A percentile compares a stretch with the other conserved stretches of the same genome.
Evolutionary conservation across 805 yeast genomes (phyloP).

Genomic region (Candida ulmi): DNA sequence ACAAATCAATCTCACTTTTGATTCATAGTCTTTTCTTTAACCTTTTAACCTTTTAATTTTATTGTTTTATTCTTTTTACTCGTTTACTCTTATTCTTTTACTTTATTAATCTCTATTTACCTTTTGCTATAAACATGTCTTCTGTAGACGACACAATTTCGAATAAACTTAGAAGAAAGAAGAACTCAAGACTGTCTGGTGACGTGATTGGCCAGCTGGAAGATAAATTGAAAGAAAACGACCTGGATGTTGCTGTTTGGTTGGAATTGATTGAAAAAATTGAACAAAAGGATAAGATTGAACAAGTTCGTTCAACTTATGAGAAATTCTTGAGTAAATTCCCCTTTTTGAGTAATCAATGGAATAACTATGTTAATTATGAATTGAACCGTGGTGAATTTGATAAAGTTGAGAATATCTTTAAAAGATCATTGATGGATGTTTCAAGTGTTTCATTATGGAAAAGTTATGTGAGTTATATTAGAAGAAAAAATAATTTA

Average conservation of each 20-base stretch:
- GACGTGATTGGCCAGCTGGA: slow-evolving; percentile 58
- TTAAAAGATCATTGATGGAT: slow-evolving; percentile 56
- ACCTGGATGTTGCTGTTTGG: slow-evolving; percentile 54
- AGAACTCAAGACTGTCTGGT: slow-evolving; percentile 20
- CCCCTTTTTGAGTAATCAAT: slow-evolving; percentile 64
- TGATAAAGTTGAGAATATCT: slow-evolving; percentile 57
- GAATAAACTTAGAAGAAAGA: background rate
- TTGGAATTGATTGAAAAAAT: slow-evolving; percentile 41
- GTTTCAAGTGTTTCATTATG: slow-evolving; percentile 66
- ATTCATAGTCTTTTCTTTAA: no score
- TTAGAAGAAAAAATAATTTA: slow-evolving; percentile 59
- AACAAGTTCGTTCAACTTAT: slow-evolving; percentile 51
- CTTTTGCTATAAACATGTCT: background rate
- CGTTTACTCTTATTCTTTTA: background rate
- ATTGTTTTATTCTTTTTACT: background rate
- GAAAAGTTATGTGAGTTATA: slow-evolving; percentile 71
- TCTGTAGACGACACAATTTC: background rate
- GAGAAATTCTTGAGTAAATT: slow-evolving; percentile 58
- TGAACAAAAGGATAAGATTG: slow-evolving; percentile 51
- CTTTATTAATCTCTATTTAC: background rate
- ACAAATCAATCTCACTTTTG: no score
- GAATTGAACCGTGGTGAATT: slow-evolving; percentile 63
- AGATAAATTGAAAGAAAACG: slow-evolving; percentile 46
- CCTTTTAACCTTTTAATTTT: no score
- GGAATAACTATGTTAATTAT: slow-evolving; percentile 67